Base-by-base conservation (phyloP, 192 early-diverging fungal genomes). In the Rhizophagus clarus region DNA sequence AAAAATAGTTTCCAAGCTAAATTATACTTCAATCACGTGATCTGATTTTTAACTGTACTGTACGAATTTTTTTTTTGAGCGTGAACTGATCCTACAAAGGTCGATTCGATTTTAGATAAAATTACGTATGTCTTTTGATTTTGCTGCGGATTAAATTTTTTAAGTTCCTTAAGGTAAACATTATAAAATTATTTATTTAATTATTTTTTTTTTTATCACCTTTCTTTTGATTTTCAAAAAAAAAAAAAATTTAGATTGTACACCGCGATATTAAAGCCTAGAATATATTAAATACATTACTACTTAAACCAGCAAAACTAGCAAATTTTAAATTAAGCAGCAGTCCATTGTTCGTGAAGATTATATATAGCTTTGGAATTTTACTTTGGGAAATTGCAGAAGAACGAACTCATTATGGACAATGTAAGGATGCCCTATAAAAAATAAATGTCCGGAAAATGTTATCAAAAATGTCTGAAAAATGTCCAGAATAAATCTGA, bases 201-300 rank as follows among this genome's bases (percentile, higher is more conserved):
- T n/a, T 49, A 14, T 14, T 1, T 49, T 49, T 49, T 49, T 3
- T 49, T 12, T 28, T 26, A n/a, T n/a, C n/a, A n/a, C n/a, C n/a
- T n/a, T n/a, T n/a, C n/a, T n/a, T n/a, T n/a, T n/a, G n/a, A n/a
- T n/a, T n/a, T n/a, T n/a, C n/a, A n/a, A n/a, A n/a, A n/a, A n/a
- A n/a, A n/a, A n/a, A n/a, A n/a, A n/a, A n/a, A n/a, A n/a, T n/a
- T 10, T 29, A 20, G 17, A 69, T 69, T 34, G 31, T 79, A 1
- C 77, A 79, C 32, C 77, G 49, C 60, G 77, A 79, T 31, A 56
- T 79, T 40, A 66, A 67, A 20, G 68, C 66, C 9, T 29, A 29
- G 34, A 79, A 79, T 70, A 60, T 79, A 6, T 22, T 79, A 29
- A 61, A 70, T 26, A 79, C 77, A 17, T n/a, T n/a, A n/a, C n/a